Conservation (phyloP, 495 filamentous ascomycete species). For the Xylaria venustula region DNA sequence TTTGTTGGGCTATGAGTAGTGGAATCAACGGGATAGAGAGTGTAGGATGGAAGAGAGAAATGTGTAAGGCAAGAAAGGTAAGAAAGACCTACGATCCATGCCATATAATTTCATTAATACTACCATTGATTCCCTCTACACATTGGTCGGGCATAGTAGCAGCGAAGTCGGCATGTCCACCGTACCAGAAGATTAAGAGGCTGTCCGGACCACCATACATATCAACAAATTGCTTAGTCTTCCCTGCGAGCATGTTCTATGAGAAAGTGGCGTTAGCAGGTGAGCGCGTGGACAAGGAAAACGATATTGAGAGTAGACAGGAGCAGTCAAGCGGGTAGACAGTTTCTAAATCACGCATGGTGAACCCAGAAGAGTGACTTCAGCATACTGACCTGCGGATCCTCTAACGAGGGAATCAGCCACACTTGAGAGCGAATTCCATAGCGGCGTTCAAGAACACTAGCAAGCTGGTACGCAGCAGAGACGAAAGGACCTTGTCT, state of each 20-base stretch:
- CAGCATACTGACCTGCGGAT: background rate
- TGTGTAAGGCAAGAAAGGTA: background rate
- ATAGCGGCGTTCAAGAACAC: constrained; percentile 1
- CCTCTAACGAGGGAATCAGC: constrained; percentile 4
- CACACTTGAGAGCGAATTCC: constrained; percentile 7
- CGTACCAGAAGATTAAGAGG: constrained; percentile 14
- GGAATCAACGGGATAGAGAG: no score
- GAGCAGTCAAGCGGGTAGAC: no score
- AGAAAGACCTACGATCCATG: constrained; percentile 7
- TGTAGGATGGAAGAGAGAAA: background rate
- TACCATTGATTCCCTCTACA: background rate
- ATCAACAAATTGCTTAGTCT: constrained; percentile 7
- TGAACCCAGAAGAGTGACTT: no score
- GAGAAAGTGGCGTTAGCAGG: no score
- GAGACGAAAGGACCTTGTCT: constrained; percentile 8
- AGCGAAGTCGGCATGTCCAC: constrained; percentile 8
- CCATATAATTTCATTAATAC: constrained; percentile 1
- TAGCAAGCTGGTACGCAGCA: constrained; percentile 3
- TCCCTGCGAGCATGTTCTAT: constrained; percentile 3
- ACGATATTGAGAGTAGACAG: no score
- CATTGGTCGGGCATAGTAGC: background rate
- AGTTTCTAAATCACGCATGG: no score
- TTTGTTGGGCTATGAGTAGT: no score
- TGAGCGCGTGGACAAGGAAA: no score
- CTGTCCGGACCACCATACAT: constrained; percentile 2